phyloP scores from a whole-genome alignment of 169 alveolate genomes.

The Nephromyces sp. region DNA sequence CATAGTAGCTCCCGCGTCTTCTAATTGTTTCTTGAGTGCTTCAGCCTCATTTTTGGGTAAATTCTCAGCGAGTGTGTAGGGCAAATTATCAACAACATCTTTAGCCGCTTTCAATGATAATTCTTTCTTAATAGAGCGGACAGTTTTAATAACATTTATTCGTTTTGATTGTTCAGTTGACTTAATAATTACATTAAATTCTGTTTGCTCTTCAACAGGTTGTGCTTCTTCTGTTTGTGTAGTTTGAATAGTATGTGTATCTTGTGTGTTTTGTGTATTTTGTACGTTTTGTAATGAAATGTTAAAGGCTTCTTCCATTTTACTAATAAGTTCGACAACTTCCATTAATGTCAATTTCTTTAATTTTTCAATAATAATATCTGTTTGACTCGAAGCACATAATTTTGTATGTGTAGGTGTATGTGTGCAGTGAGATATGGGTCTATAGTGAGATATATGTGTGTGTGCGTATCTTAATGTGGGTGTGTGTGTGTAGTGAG shows the following conservation, averaged over 20 bases:
- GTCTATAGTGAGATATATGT: no score
- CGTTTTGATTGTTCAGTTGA: conserved; percentile 20
- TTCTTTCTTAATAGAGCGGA: conserved; percentile 16
- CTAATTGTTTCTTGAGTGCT: conserved; percentile 11
- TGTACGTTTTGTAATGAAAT: conserved; percentile 9
- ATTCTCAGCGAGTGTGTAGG: conserved; percentile 3
- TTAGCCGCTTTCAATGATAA: conserved; percentile 26
- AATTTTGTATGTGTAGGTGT: no score
- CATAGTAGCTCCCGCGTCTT: conserved; percentile 26
- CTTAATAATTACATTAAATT: conserved; percentile 10
- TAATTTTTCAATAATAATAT: conserved; percentile 18
- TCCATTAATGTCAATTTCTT: conserved; percentile 23
- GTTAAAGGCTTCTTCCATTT: conserved; percentile 9
- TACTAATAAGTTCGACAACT: conserved; percentile 9
- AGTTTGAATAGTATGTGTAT: background rate
- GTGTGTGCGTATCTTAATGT: no score
- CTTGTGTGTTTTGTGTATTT: no score
- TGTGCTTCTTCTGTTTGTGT: background rate
- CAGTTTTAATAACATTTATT: conserved; percentile 21
- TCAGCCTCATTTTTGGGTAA: conserved; percentile 17
- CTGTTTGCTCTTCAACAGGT: conserved; percentile 14
- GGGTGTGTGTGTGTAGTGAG: no score
- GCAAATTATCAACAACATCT: conserved; percentile 19
- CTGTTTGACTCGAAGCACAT: conserved; percentile 12
- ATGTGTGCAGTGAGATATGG: no score